These are phyloP conservation scores for Uronychia setigera DNA, from an alignment of 73 alveolate genomes.

Conservation along the genomic window DNA sequence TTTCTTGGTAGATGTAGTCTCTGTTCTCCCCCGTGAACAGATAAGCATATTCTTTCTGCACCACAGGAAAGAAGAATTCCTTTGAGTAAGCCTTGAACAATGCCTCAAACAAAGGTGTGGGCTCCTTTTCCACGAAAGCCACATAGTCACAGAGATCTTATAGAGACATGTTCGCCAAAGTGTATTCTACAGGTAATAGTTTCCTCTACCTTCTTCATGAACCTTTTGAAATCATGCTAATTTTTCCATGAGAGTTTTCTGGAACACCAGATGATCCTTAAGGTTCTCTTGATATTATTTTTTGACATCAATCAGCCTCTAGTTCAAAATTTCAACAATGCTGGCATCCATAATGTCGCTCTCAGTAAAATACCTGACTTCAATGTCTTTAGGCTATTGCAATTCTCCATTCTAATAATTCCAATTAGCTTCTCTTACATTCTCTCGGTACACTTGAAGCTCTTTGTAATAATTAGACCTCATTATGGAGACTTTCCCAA, in stretches of 20 bases:
- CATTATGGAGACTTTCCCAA: slow-evolving; percentile 12
- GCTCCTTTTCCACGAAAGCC: slow-evolving; percentile 31
- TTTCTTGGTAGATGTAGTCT: slow-evolving; percentile 3
- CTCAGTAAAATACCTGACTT: slow-evolving; percentile 28
- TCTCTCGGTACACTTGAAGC: background rate
- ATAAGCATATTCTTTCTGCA: slow-evolving; percentile 40
- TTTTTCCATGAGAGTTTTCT: slow-evolving; percentile 25
- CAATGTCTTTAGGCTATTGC: background rate
- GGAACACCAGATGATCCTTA: slow-evolving; percentile 19
- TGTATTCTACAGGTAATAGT: background rate
- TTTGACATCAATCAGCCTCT: slow-evolving; percentile 14
- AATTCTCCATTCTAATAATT: no score
- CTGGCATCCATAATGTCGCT: slow-evolving; percentile 25
- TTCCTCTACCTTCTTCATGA: background rate
- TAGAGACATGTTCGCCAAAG: slow-evolving; percentile 3
- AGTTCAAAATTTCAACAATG: slow-evolving; percentile 17
- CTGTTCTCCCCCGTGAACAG: background rate
- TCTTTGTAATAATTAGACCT: slow-evolving; percentile 42
- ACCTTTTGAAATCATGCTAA: background rate
- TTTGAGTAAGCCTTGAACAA: slow-evolving; percentile 32
- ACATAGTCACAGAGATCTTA: slow-evolving; percentile 22
- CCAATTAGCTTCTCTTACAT: no score
- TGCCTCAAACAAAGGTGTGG: slow-evolving; percentile 17
- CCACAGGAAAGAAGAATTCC: slow-evolving; percentile 36
- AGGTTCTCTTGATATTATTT: slow-evolving; percentile 20